Base-by-base conservation (phyloP, 768 basidiomycete genomes). In the Scleroderma citrinum region DNA sequence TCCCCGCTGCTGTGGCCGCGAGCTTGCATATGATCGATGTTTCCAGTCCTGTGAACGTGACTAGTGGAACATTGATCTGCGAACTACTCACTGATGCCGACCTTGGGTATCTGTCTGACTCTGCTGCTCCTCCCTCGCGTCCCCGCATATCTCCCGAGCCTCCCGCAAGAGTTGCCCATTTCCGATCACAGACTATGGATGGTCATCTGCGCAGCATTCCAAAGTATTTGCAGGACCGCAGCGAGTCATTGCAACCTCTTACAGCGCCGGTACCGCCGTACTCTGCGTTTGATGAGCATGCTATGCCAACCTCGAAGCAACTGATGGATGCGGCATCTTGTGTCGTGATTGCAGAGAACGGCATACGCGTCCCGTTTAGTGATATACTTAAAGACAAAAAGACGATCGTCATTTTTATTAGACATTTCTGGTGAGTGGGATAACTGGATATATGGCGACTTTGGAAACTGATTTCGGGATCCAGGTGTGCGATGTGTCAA, bases 321-420 rank as follows among this genome's bases (percentile, higher is more conserved):
- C 71, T 93, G 49, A 67, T 71, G 4, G 73, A 73, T 19, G 92
- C 85, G 3, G 77, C 82, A 1, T 64, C 77, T 14, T 71, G 87
- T 26, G 69, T 76, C 17, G 78, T 95, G 49, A 73, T 86, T 37
- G 77, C 80, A 35, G 80, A 85, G 52, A 78, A 78, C 13, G 92
- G 91, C 3, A 57, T 80, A 8, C 74, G 78, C 8, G 71, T 87
- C 47, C 71, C 67, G 31, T 92, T 94, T 52, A 84, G 86, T 0
- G 77, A 82, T 20, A 64, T 95, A 35, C 83, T 85, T 58, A 72
- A 59, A 40, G 62, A 71, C 11, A 70, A 72, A 53, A 76, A 71
- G 61, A 85, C 84, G 1, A 76, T 92, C 53, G 81, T 92, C 46
- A 68, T 92, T 36, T 95, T 95, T 70, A 84, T 96, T 54, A 75